phyloP scores from a whole-genome alignment of 768 basidiomycete species.

The Mrakia frigida region DNA sequence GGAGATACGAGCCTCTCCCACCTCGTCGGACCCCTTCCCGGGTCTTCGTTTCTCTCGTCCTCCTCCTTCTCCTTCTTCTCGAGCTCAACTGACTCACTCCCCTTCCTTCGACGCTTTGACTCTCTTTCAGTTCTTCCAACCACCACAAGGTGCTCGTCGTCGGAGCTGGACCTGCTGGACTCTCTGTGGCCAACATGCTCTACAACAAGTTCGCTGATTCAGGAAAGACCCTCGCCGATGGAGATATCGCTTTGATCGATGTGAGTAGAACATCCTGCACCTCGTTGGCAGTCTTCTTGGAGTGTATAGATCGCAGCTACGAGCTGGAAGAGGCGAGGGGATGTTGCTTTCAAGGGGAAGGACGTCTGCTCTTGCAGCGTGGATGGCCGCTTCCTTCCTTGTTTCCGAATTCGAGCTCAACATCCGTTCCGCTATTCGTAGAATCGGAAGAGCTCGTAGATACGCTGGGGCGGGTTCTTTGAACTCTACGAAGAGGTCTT shows the following conservation, averaged over 20 bases:
- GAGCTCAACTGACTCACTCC: not conserved
- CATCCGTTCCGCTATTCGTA: not conserved
- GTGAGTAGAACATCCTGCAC: too few relatives aligned
- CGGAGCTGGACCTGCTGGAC: constrained; percentile 64
- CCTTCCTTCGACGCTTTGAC: not conserved
- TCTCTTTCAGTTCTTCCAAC: constrained; percentile 10
- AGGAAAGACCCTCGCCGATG: constrained; percentile 60
- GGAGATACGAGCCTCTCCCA: too few relatives aligned
- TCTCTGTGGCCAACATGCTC: constrained; percentile 74
- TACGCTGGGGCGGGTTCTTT: not conserved
- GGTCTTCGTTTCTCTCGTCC: too few relatives aligned
- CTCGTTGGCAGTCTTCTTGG: too few relatives aligned
- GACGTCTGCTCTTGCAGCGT: not conserved
- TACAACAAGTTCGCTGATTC: constrained; percentile 69
- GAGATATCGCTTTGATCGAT: constrained; percentile 83
- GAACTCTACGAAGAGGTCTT: not conserved
- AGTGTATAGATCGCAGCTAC: too few relatives aligned
- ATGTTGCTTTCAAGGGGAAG: not conserved
- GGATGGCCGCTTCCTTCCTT: not conserved
- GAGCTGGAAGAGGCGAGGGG: not conserved
- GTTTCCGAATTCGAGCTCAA: not conserved
- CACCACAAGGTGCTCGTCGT: constrained; percentile 76
- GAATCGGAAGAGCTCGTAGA: not conserved
- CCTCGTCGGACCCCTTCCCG: too few relatives aligned
- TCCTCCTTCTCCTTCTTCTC: too few relatives aligned